Percentiles rank a stretch among this genome's conserved stretches.
Evolutionary conservation across 192 early-diverging fungal species (phyloP).

Genomic region (Coemansia sp.): DNA sequence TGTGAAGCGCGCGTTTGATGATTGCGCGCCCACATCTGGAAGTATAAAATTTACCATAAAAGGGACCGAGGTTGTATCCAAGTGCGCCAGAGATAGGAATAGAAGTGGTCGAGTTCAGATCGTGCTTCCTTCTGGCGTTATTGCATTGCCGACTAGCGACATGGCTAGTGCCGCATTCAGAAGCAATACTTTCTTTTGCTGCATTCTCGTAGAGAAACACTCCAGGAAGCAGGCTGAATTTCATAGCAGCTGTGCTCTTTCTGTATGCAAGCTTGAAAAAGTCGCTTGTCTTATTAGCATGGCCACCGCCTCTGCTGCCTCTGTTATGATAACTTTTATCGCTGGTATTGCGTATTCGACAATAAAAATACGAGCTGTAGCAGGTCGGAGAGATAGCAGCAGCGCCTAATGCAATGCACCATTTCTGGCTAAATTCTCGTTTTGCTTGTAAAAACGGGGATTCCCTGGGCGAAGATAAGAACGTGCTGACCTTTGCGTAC

Average conservation of each 20-base stretch:
- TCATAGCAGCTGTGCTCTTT: neutral
- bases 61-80: neutral
- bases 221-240: neutral
- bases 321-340: neutral
- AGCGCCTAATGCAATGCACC: neutral
- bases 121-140: neutral
- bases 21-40: neutral
- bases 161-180: neutral
- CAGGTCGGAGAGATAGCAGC: neutral
- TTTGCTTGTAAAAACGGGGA: neutral
- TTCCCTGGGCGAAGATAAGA: neutral
- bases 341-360: neutral
- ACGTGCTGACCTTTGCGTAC: neutral
- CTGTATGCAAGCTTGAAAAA: constrained; percentile 1
- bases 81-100: neutral
- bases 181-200: neutral
- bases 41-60: neutral
- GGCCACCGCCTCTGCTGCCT: neutral
- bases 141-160: neutral
- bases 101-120: neutral
- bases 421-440: neutral
- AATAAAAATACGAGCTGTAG: neutral
- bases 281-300: neutral
- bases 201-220: constrained; percentile 1
- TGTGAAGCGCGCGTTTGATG: neutral